phyloP scores from a whole-genome alignment of 2,329 filamentous ascomycete species.

The Clarireedia hainanense region DNA sequence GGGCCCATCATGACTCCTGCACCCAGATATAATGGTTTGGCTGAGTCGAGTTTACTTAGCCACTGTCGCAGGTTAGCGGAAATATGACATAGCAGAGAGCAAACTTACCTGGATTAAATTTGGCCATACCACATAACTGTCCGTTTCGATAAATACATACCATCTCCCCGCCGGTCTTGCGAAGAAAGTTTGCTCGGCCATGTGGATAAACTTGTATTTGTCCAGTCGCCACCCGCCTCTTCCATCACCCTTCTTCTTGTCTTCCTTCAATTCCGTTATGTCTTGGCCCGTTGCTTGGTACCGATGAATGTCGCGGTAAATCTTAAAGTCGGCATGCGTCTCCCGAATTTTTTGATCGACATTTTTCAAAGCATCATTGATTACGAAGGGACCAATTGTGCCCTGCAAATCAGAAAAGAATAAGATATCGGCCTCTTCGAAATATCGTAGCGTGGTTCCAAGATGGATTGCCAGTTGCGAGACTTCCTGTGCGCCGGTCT shows the following conservation, averaged over 20 bases:
- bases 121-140: constrained; percentile 48
- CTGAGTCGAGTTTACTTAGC: constrained; percentile 37
- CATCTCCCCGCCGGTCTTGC: constrained; percentile 45
- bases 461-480: constrained; percentile 46
- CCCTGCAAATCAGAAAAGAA: constrained; percentile 52
- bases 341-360: constrained; percentile 37
- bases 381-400: constrained; percentile 36
- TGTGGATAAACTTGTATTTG: constrained; percentile 56
- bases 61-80: constrained; percentile 29
- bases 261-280: constrained; percentile 32
- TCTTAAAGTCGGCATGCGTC: constrained; percentile 38
- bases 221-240: constrained; percentile 45
- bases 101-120: constrained; percentile 33
- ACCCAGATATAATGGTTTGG: constrained; percentile 38
- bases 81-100: no score
- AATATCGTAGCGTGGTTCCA: constrained; percentile 43
- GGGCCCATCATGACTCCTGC: constrained; percentile 37
- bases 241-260: constrained; percentile 6
- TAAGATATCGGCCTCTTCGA: constrained; percentile 37
- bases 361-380: constrained; percentile 40
- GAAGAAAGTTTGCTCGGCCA: constrained; percentile 45
- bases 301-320: constrained; percentile 34
- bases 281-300: constrained; percentile 40
- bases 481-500: constrained; percentile 49
- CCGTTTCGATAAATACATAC: constrained; percentile 53